Evolutionary conservation across 2,329 filamentous ascomycete species (phyloP), one percentile per base, ranked within the genome.

Genomic region (Phialophora chinensis): DNA sequence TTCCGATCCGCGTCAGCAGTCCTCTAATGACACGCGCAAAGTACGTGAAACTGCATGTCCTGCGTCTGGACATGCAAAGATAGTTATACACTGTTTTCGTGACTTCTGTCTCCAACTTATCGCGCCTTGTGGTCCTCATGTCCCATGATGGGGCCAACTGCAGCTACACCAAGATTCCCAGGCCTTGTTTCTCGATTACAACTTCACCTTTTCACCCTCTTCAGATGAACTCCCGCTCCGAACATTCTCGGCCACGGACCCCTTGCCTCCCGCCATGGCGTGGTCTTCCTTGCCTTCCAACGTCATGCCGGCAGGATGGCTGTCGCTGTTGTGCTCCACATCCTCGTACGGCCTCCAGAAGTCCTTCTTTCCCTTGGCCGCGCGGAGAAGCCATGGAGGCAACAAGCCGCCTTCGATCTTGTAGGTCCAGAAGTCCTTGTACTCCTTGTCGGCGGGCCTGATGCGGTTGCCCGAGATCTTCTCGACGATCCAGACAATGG

Each of bases 391-490:
- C 92, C 92, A 96, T 0, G 86, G 87, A 0, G 92, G 91, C 29
- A 93, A 78, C 58, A 95, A 79, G 0, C 91, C 91, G 17, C 91
- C 91, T 0, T 88, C 86, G 33, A 93, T 85, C 74, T 86, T 88
- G 81, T 88, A 94, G 0, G 90, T 91, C 92, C 92, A 96, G 10
- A 84, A 86, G 66, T 95, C 92, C 77, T 92, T 91, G 73, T 90
- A 82, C 7, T 90, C 84, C 79, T 92, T 90, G 78, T 93, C 91
- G 5, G 86, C 84, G 0, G 92, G 92, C 7, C 89, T 85, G 69
- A 96, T 86, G 47, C 90, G 86, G 52, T 91, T 91, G 1, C 87
- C 83, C 0, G 87, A 89, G 3, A 79, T 79, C 75, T 87, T 84
- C 77, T 90, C 88, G 71, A 96, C 78, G 56, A 90, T 65, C 86